Base-by-base conservation (phyloP, 2,329 filamentous ascomycete species). In the Penicillium sp. region DNA sequence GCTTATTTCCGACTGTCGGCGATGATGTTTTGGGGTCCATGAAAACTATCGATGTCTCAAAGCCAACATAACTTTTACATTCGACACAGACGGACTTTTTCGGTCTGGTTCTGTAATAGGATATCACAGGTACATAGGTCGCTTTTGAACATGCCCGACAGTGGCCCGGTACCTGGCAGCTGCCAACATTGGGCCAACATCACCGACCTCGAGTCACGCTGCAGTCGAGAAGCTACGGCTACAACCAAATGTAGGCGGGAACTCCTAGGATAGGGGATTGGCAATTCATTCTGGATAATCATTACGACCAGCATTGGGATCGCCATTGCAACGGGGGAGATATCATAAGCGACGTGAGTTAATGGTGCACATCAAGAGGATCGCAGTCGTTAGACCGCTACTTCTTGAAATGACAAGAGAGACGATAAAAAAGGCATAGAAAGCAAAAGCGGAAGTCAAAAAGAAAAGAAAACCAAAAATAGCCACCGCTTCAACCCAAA, bases 81-180 rank as follows among this genome's bases (percentile, higher is more conserved):
- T 34, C 7, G 14, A 34, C 31, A 34, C 35, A 20, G 3, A 24
- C 10, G 18, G 20, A 16, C 40, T 38, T 10, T 28, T 24, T 14
- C 38, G 26, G 18, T 18, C 37, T 13, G 31, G 3, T 2, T 20
- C 16, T 34, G 8, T 14, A 11, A 10, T 14, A 50, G 55, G 54
- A 55, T 37, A 57, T 55, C 54, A 58, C 46, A 20, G 46, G 40
- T 34, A 54, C 54, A 58, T 44, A 20, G 46, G 40, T 34, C 42
- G 40, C 35, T 54, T 57, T 47, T 0, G 47, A 57, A 52, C 11
- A 32, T 45, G 45, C 16, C 48, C 23, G 34, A 32, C 24, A 32
- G 37, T 41, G 34, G 20, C 13, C 13, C 13, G 32, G 54, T 57
- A 44, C 54, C 52, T 58, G 52, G 29, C 50, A 55, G 47, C 52